Evolutionary conservation across 2,329 filamentous ascomycete species (phyloP), one percentile per base, ranked within the genome.

Genomic region (Chrysoporthe austroafricana): DNA sequence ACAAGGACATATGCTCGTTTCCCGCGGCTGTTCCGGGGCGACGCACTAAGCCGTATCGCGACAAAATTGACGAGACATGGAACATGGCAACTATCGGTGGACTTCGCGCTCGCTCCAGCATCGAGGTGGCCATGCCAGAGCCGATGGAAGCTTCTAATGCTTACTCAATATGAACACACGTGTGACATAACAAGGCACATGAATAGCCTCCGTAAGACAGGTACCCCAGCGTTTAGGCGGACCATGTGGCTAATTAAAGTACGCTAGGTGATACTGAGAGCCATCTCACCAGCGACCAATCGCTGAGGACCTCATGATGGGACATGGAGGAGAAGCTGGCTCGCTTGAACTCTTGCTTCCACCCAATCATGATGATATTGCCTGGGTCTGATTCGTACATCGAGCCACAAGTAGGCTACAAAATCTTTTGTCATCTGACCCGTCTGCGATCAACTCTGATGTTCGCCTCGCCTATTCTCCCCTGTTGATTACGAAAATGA

Each of bases 61-160:
- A 77, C 74, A 79, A 78, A 72, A 77, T 80, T 78, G 74, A 79
- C 78, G 78, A 80, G 36, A 66, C 65, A 66, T 72, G 21, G 66
- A 59, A 65, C 43, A 64, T 21, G 59, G 5, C 18, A 39, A 34
- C 34, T 34, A 8, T 63, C n/a, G 34, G 32, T 32, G 43, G 52
- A 44, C 59, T 32, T 13, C 9, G 32, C 32, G 16, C 42, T 42
- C 21, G 50, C 42, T 14, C 52, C 52, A 42, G 64, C 64, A 43
- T 57, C 59, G 39, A 57, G 18, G 13, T 34, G 21, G 1, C 39
- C 6, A 16, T 2, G 13, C 8, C 16, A 42, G 42, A 52, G 44
- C 57, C 26, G 18, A 66, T 43, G 59, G 44, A 57, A 57, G 32
- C 42, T 50, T 52, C 32, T 36, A 14, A 2, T 16, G 21, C 54